Conservation (phyloP, 192 early-diverging fungal species). For the Coemansia umbellata region DNA sequence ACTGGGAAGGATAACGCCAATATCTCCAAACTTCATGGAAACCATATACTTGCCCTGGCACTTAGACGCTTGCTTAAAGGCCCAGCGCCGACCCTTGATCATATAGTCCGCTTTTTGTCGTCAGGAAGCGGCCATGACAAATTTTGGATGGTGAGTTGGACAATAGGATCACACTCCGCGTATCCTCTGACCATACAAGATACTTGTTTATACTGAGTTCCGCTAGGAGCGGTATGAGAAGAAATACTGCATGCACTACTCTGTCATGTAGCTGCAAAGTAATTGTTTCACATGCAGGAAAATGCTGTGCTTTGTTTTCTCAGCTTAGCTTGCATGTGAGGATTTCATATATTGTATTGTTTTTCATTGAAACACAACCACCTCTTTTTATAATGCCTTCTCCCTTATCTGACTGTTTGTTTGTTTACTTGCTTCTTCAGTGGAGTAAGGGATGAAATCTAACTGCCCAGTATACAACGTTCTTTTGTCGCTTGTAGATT, state of each 20-base stretch:
- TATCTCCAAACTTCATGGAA: slow-evolving; percentile 18
- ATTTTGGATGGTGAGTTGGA: slow-evolving; percentile 56
- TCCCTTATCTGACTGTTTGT: background rate
- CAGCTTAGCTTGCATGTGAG: too few relatives aligned
- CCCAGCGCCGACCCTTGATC: slow-evolving; percentile 64
- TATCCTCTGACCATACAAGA: too few relatives aligned
- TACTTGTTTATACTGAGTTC: too few relatives aligned
- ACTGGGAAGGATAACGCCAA: background rate
- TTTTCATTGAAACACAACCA: too few relatives aligned
- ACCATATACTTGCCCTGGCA: slow-evolving; percentile 36
- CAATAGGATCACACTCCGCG: too few relatives aligned
- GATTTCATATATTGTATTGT: too few relatives aligned
- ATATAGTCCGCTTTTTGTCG: slow-evolving; percentile 53
- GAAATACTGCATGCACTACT: too few relatives aligned
- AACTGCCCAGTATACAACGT: background rate
- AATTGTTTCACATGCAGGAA: slow-evolving; percentile 7
- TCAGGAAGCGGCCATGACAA: slow-evolving; percentile 67
- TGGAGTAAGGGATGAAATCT: background rate
- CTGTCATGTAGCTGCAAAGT: too few relatives aligned
- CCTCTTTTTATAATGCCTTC: background rate
- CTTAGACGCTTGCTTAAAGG: slow-evolving; percentile 48
- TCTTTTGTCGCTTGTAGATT: slow-evolving; percentile 52
- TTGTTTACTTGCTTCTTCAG: background rate
- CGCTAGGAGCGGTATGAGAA: too few relatives aligned
- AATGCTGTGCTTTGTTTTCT: background rate